Percentiles rank a stretch among this genome's conserved stretches.
phyloP scores from a whole-genome alignment of 1,284 basidiomycete genomes.

The Rugosomyces carneus region DNA sequence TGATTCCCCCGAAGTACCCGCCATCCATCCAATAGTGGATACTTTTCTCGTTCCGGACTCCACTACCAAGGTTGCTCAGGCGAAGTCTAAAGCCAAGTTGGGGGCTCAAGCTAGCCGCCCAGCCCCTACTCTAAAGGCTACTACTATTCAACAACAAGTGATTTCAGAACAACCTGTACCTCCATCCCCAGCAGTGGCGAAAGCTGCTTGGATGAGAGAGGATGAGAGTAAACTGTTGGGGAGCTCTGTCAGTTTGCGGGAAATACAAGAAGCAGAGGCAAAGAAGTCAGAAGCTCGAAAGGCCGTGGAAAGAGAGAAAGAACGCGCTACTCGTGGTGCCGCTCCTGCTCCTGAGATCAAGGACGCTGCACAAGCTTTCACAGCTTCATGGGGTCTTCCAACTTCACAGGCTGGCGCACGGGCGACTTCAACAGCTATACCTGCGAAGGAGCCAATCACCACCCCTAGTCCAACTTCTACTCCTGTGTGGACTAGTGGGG shows the following conservation, averaged over 20 bases:
- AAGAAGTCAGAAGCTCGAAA: slow-evolving; percentile 76
- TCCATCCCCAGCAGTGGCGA: slow-evolving; percentile 3
- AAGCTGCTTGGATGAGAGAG: slow-evolving; percentile 50
- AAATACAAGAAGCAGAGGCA: slow-evolving; percentile 93
- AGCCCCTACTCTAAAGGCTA: slow-evolving; percentile 8
- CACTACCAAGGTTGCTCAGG: slow-evolving; percentile 14
- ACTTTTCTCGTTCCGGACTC: slow-evolving; percentile 16
- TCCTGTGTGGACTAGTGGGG: slow-evolving; percentile 64
- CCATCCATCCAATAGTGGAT: slow-evolving; percentile 3
- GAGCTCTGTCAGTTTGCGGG: slow-evolving; percentile 70
- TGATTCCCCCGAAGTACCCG: slow-evolving; percentile 7
- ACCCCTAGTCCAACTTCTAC: slow-evolving; percentile 23
- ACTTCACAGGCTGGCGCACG: slow-evolving; percentile 66
- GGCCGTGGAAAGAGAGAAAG: slow-evolving; percentile 59
- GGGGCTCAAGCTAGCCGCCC: slow-evolving; percentile 9
- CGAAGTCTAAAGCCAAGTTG: slow-evolving; percentile 17
- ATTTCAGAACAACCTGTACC: slow-evolving; percentile 15
- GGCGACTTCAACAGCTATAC: slow-evolving; percentile 18
- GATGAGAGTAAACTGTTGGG: slow-evolving; percentile 52
- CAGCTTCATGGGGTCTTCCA: slow-evolving; percentile 73
- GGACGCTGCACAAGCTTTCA: slow-evolving; percentile 58
- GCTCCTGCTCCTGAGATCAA: slow-evolving; percentile 32
- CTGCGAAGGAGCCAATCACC: slow-evolving; percentile 38
- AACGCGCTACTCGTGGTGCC: slow-evolving; percentile 47
- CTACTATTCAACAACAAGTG: slow-evolving; percentile 12